Base-by-base conservation (phyloP, 2,329 filamentous ascomycete genomes). In the Ophiognomonia clavigignenti-juglandacearum region DNA sequence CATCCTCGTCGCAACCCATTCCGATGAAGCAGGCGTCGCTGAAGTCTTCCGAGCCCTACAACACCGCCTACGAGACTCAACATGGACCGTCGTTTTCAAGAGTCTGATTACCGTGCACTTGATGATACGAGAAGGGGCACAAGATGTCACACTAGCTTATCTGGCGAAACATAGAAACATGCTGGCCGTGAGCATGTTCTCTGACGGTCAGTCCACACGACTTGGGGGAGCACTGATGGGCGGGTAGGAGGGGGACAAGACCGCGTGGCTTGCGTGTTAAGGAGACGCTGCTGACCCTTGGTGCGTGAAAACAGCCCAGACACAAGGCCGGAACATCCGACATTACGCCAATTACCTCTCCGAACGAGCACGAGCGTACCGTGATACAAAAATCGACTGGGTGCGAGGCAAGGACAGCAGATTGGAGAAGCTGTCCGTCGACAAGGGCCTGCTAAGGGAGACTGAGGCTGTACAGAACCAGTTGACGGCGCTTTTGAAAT, bases 51-150 rank as follows among this genome's bases (percentile, higher is more conserved):
- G 93, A 52, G 88, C 90, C 35, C 74, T 98, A 45, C 90, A 95
- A 63, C 82, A 89, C 64, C 83, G 93, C 43, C 70, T 98, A 56
- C 85, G 90, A 64, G 93, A 98, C 66, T 92, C 92, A 57, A 96
- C 93, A 75, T 98, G 93, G 93, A 98, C 93, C n/a, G 90, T 97
- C 48, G 92, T 96, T 55, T 96, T 96, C 83, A 98, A 98, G 74
- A 85, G 89, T 59, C 75, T 98, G 56, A 96, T 97, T 59, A 93
- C 95, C 40, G 83, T 95, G 39, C 93, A 98, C 66, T 73, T 97
- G 52, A 97, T 98, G 93, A 93, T 98, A 63, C 82, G 93, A 57
- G 93, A 98, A 70, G 93, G 93, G 45, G 85, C 91, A 54, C 83
- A 85, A 27, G 89, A 97, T 64, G 86, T 90, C 40, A 96, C 93